Base-by-base conservation (phyloP, 75 land plant genomes). In the Larix kaempferi region DNA sequence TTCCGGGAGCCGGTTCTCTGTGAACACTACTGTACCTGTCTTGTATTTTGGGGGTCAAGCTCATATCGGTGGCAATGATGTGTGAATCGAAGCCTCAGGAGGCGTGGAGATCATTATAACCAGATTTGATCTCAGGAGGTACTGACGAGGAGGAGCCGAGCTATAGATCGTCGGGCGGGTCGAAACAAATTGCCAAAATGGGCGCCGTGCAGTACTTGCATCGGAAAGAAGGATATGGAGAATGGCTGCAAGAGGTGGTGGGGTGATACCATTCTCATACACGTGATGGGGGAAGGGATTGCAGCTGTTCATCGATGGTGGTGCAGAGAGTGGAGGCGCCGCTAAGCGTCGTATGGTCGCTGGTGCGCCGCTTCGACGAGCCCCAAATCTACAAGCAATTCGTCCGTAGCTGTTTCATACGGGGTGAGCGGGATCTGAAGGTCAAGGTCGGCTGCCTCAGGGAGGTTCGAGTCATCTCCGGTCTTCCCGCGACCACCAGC, bases 351-450 rank as follows among this genome's bases (percentile, higher is more conserved):
- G 94, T 89, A 21, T 93, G 95, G 95, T 85, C 91, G 27, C 27
- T 91, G 44, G 88, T 93, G 54, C 86, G 95, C 12, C 83, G 89
- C 14, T 93, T 93, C 85, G 95, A 93, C 77, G 37, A 75, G 59
- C 95, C 95, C 10, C 94, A 93, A 75, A 71, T 75, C n/a, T 93
- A 93, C 91, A 93, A 93, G 69, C 94, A 89, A 67, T 93, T 93
- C 84, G 86, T 93, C 80, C 83, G 79, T 14, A 89, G 86, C 80
- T 93, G 91, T 73, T 21, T 71, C 62, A 76, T 89, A 23, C 2
- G 23, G 2, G 79, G 49, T 6, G 8, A 44, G 6, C 8, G 71
- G 26, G 76, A 71, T 23, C 64, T 82, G 61, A 29, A 29, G 33
- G 33, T 44, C 8, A 26, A 39, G 19, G 89, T 88, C 41, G 96